Percentiles rank a stretch among this genome's conserved stretches.
Conservation (phyloP, 495 filamentous ascomycete genomes). For the Letharia lupina region DNA sequence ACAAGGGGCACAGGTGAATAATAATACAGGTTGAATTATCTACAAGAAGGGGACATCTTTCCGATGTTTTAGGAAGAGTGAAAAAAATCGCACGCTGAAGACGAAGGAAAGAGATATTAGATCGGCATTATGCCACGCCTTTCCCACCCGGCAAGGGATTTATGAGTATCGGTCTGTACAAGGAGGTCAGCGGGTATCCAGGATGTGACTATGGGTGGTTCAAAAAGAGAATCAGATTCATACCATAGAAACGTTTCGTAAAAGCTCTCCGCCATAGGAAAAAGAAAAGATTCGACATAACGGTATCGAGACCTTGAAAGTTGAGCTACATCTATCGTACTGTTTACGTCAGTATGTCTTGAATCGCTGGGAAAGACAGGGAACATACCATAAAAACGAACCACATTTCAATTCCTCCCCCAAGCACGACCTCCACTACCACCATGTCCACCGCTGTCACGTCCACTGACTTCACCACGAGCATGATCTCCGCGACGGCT, state of each 20-base stretch:
- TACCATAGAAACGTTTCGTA: constrained; percentile 4
- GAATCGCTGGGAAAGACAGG: neutral
- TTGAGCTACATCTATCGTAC: neutral
- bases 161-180: neutral
- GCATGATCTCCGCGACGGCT: neutral
- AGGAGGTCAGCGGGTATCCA: neutral
- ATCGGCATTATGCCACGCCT: constrained; percentile 1
- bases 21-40: neutral
- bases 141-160: neutral
- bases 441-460: neutral
- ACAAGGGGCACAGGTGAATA: neutral
- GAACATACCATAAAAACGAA: neutral
- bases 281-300: neutral
- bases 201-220: neutral
- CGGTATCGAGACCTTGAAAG: neutral
- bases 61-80: neutral
- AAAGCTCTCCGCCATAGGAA: neutral
- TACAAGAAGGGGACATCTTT: neutral
- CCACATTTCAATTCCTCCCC: neutral
- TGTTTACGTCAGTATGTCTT: neutral
- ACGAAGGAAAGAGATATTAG: neutral
- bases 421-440: neutral
- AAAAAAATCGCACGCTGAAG: neutral
- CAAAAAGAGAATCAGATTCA: neutral
- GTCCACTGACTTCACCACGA: neutral